phyloP scores from a whole-genome alignment of 768 basidiomycete species.

The Psilocybe azurescens region DNA sequence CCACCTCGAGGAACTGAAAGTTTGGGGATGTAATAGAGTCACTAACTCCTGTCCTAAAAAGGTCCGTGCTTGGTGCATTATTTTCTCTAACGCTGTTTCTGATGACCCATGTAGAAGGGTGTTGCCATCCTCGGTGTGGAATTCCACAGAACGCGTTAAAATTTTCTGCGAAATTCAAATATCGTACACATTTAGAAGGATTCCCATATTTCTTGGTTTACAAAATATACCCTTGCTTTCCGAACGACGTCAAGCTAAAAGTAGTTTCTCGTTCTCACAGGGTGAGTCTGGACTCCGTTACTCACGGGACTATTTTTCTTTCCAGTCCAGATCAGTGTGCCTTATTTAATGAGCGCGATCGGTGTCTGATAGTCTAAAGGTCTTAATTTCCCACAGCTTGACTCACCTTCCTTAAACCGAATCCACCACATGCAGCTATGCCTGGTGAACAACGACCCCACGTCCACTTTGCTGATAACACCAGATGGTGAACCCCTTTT shows the following conservation, averaged over 20 bases:
- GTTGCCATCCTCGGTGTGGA: conserved; percentile 22
- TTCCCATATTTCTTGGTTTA: not conserved
- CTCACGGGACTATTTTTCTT: not conserved
- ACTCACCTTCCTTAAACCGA: not conserved
- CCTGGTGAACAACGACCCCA: conserved; percentile 44
- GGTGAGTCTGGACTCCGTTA: not conserved
- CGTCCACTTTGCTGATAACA: conserved; percentile 38
- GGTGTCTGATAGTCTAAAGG: not conserved
- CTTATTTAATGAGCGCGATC: not conserved
- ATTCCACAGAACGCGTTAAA: conserved; percentile 17
- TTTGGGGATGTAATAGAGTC: conserved; percentile 61
- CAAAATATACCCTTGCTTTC: not conserved
- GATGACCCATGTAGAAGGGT: conserved; percentile 15
- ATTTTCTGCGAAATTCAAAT: not conserved
- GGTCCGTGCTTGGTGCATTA: conserved; percentile 31
- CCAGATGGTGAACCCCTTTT: conserved; percentile 38
- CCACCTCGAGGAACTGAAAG: conserved; percentile 49
- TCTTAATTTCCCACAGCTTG: not conserved
- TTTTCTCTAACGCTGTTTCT: not conserved
- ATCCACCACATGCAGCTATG: conserved; percentile 34
- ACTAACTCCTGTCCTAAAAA: conserved; percentile 44
- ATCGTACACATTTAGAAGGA: no score
- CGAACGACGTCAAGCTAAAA: not conserved
- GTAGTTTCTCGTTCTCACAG: not conserved
- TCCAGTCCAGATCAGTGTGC: not conserved